Evolutionary conservation across 768 basidiomycete genomes (phyloP), one percentile per base, ranked within the genome.

Genomic region (Trametes gibbosa): DNA sequence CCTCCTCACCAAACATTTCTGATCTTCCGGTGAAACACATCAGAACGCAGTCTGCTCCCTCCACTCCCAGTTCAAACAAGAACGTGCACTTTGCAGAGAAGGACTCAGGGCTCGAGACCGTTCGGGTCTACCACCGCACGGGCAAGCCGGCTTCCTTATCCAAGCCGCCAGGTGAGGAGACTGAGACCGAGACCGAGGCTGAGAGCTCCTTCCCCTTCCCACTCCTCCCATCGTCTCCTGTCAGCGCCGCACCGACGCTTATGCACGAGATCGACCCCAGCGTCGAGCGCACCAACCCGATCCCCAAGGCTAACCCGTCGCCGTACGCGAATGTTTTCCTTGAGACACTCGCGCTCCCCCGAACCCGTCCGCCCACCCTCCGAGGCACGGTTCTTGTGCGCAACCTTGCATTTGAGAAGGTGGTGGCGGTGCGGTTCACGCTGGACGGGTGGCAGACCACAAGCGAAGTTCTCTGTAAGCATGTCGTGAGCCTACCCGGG

Each of bases 391-490:
- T 97, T 56, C 81, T 92, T 49, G 92, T 94, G 19, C 83, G 87
- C 64, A 98, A 98, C 70, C 64, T 97, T 53, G 77, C 90, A 0
- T 98, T 90, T 62, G 86, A 90, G 71, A 98, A 98, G 74, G 79
- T 82, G 51, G 87, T 98, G 46, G 85, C 83, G 0, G 80, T 97
- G 0, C 78, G 95, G 0, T 98, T 95, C 71, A 98, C 96, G 1
- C 77, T 96, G 47, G 96, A 98, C 72, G 85, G 89, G 48, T 98
- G 96, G 96, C 84, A 89, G 62, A 98, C 95, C 3, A 90, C 91
- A 0, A 87, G 85, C 42, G 96, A 98, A 70, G 93, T 97, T 32
- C 61, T 67, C 72, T 42, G 87, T 80, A n/a, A 72, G 67, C 46
- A 86, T 60, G 66, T 74, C 37, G 71, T 72, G n/a, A 79, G 78